phyloP scores from a whole-genome alignment of 805 yeast species.

The Wickerhamomyces ciferrii region DNA sequence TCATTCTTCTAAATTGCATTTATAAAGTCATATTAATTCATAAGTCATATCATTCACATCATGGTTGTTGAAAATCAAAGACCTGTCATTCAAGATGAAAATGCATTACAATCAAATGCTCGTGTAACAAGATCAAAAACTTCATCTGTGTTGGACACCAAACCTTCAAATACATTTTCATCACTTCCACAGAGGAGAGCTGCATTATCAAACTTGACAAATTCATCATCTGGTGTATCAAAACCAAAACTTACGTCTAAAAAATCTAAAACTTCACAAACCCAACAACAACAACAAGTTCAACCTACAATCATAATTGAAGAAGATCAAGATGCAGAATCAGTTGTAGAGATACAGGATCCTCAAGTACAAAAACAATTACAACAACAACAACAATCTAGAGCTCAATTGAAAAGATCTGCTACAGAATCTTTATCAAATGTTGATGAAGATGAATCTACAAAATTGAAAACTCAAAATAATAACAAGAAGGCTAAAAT shows the following conservation, averaged over 20 bases:
- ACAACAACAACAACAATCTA: conserved; percentile 1
- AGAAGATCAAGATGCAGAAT: conserved; percentile 1
- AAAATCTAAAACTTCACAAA: not conserved
- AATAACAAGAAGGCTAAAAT: conserved; percentile 11
- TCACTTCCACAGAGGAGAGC: conserved; percentile 10
- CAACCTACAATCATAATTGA: not conserved
- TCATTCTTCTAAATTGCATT: too few species aligned
- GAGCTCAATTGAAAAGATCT: conserved; percentile 40
- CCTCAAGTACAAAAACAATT: not conserved
- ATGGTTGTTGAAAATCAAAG: conserved; percentile 1
- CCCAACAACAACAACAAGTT: not conserved
- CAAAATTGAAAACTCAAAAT: conserved; percentile 10
- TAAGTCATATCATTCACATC: conserved; percentile 5
- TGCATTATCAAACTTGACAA: conserved; percentile 21
- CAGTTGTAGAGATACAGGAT: not conserved
- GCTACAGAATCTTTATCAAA: conserved; percentile 46
- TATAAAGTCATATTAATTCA: not conserved
- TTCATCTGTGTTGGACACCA: not conserved
- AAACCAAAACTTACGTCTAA: not conserved
- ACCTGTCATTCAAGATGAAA: conserved; percentile 15
- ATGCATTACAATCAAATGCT: conserved; percentile 3
- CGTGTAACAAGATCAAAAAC: conserved; percentile 9
- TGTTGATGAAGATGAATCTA: conserved; percentile 19
- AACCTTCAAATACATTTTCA: not conserved
- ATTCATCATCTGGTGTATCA: conserved; percentile 14